A percentile compares a stretch with the other conserved stretches of the same genome.
These are phyloP conservation scores for Myriangium duriaei DNA, from an alignment of 2,329 filamentous ascomycete species.

Conservation along the genomic window DNA sequence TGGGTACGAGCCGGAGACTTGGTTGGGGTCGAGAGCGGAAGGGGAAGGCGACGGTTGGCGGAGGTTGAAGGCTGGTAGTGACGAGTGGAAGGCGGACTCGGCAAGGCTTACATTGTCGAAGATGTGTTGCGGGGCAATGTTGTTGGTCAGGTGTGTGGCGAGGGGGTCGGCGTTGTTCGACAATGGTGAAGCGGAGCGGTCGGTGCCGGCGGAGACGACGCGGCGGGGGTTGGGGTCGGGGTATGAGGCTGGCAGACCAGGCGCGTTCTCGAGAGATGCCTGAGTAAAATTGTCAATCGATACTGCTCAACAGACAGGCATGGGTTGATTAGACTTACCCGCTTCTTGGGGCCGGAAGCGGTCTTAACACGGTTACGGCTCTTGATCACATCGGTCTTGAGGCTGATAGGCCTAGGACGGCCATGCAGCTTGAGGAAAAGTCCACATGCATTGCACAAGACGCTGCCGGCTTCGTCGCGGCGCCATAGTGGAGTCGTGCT, in stretches of 20 bases:
- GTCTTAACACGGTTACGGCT: constrained; percentile 97
- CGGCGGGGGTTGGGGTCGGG: constrained; percentile 50
- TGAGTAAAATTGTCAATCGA: constrained; percentile 9
- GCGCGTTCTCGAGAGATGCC: constrained; percentile 40
- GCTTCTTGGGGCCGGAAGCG: constrained; percentile 61
- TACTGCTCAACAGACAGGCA: not conserved
- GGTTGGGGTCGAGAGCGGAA: constrained; percentile 48
- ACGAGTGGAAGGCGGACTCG: constrained; percentile 53
- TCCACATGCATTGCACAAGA: constrained; percentile 96
- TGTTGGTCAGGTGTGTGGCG: constrained; percentile 45
- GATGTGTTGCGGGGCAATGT: constrained; percentile 61
- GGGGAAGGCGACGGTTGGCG: constrained; percentile 48
- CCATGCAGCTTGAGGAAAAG: constrained; percentile 96
- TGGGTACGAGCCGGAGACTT: constrained; percentile 62
- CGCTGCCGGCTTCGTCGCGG: constrained; percentile 86
- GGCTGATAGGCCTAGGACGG: constrained; percentile 79
- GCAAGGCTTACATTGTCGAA: constrained; percentile 61
- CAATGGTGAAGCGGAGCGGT: constrained; percentile 65
- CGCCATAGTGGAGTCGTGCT: constrained; percentile 96
- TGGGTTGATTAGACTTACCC: constrained; percentile 6
- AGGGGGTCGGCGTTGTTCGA: constrained; percentile 66
- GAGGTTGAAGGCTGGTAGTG: constrained; percentile 29
- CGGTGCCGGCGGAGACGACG: constrained; percentile 56
- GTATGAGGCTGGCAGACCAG: constrained; percentile 43
- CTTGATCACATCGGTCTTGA: constrained; percentile 99